Conservation (phyloP, 2,329 filamentous ascomycete species). For the Aspergillus novoparasiticus region DNA sequence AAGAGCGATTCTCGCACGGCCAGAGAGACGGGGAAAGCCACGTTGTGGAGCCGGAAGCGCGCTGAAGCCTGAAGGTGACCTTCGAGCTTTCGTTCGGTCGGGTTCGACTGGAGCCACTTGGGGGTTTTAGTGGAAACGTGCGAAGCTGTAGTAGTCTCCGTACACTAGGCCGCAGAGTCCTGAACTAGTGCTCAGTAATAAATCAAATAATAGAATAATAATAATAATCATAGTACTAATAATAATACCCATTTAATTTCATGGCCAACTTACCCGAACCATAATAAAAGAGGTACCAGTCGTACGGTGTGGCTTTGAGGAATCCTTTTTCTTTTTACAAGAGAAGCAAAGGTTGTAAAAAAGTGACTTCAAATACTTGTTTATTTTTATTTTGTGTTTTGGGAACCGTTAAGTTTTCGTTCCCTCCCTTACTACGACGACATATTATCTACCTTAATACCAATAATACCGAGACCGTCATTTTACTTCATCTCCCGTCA, state of each 20-base stretch:
- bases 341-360: neutral
- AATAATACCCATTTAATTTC: neutral
- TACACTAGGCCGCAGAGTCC: conserved; percentile 6
- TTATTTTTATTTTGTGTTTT: neutral
- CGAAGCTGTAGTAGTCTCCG: conserved; percentile 12
- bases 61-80: conserved; percentile 28
- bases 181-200: conserved; percentile 9
- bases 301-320: neutral
- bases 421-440: neutral
- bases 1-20: conserved; percentile 20
- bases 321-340: neutral
- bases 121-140: conserved; percentile 22
- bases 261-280: neutral
- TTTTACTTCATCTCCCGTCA: conserved; percentile 2
- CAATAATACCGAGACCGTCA: neutral
- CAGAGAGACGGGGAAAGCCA: conserved; percentile 34
- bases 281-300: neutral
- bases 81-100: conserved; percentile 34
- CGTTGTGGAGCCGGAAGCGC: conserved; percentile 35
- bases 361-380: neutral
- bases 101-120: conserved; percentile 25
- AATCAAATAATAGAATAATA: neutral
- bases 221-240: neutral
- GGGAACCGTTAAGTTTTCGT: neutral
- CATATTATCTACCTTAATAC: neutral